Evolutionary conservation across 495 filamentous ascomycete species (phyloP).

Genomic region (Lasiosphaeris hirsuta): DNA sequence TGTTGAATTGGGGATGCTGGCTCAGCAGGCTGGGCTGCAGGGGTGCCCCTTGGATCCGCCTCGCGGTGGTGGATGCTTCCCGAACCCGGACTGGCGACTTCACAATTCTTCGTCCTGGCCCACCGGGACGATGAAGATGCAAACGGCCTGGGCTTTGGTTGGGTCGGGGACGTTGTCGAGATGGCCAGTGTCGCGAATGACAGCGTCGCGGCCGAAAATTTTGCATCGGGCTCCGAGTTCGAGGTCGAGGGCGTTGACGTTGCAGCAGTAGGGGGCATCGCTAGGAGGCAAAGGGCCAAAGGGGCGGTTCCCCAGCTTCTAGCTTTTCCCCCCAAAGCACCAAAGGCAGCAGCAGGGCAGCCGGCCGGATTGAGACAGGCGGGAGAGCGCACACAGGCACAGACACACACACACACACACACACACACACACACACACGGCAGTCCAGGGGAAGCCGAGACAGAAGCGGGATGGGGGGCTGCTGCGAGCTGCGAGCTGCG

Average conservation of each 20-base stretch:
- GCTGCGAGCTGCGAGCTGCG: constrained; percentile 6
- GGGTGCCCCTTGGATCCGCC: constrained; percentile 11
- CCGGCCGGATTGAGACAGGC: constrained; percentile 27
- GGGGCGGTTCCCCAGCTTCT: constrained; percentile 4
- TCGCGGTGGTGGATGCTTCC: constrained; percentile 14
- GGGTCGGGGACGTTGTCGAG: constrained; percentile 11
- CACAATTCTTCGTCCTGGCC: constrained; percentile 3
- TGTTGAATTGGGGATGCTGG: constrained; percentile 4
- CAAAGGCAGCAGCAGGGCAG: constrained; percentile 2
- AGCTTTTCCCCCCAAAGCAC: background rate
- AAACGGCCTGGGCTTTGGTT: background rate
- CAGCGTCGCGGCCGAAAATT: constrained; percentile 15
- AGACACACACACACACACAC: no score
- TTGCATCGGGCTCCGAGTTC: constrained; percentile 7
- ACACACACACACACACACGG: background rate
- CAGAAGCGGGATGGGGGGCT: constrained; percentile 26
- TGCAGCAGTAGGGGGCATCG: constrained; percentile 31
- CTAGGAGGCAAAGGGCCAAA: constrained; percentile 1
- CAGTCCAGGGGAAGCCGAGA: constrained; percentile 28
- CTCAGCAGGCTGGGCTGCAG: constrained; percentile 3
- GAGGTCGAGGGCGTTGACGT: constrained; percentile 23
- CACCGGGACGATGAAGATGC: constrained; percentile 8
- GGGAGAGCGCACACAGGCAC: constrained; percentile 6
- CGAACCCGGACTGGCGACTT: constrained; percentile 10
- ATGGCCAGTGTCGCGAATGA: background rate